Conservation (phyloP, 2,329 filamentous ascomycete genomes). For the Davidsoniella eucalypti region DNA sequence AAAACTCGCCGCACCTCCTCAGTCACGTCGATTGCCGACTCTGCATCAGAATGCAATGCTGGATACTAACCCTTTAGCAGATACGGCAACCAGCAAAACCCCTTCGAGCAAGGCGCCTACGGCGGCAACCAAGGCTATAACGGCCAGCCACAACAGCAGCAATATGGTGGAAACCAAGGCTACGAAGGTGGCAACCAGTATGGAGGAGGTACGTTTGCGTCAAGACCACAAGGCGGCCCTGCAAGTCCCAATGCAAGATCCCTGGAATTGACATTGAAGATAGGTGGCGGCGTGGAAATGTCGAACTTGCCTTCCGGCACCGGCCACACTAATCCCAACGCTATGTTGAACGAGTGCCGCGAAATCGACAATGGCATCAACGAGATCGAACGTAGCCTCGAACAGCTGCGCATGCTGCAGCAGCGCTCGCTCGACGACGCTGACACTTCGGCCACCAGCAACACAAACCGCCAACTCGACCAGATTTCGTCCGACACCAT, state of each 20-base stretch:
- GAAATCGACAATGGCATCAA: slow-evolving; percentile 65
- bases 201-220: slow-evolving; percentile 11
- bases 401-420: slow-evolving; percentile 55
- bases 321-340: slow-evolving; percentile 42
- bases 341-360: slow-evolving; percentile 69
- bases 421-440: slow-evolving; percentile 57
- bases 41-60: background rate
- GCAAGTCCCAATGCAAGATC: slow-evolving; percentile 10
- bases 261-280: slow-evolving; percentile 12
- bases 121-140: slow-evolving; percentile 18
- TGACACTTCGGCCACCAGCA: slow-evolving; percentile 50
- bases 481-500: slow-evolving; percentile 63
- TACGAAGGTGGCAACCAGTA: slow-evolving; percentile 20
- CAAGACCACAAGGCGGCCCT: slow-evolving; percentile 2
- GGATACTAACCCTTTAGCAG: slow-evolving; percentile 19
- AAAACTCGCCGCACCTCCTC: background rate
- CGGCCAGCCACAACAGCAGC: slow-evolving; percentile 15
- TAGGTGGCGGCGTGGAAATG: slow-evolving; percentile 14
- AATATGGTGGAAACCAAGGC: slow-evolving; percentile 19
- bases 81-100: slow-evolving; percentile 37
- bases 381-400: slow-evolving; percentile 54
- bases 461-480: slow-evolving; percentile 54
- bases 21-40: background rate
- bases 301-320: slow-evolving; percentile 12
- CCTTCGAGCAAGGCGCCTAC: slow-evolving; percentile 39